A percentile compares a stretch with the other conserved stretches of the same genome.
Conservation (phyloP, 1,139 yeast species). For the Geotrichum fermentans region DNA sequence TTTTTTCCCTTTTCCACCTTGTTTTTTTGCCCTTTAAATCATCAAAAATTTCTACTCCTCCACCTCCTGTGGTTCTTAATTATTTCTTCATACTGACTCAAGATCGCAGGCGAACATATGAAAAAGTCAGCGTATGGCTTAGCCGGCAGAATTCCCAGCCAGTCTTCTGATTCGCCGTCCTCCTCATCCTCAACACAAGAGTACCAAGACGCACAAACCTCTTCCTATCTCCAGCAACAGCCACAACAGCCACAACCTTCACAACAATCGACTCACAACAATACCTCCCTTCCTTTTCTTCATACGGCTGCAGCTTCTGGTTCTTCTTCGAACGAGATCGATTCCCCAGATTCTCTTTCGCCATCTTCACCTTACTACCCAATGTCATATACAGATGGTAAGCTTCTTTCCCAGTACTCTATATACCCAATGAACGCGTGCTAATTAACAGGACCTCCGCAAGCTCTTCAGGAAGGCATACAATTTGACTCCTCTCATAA, state of each 20-base stretch:
- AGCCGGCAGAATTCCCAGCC: conserved; percentile 4
- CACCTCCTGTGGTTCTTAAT: neutral
- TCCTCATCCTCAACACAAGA: too few species aligned
- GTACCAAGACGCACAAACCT: too few species aligned
- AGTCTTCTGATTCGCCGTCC: too few species aligned
- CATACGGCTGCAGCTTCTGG: neutral
- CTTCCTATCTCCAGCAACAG: too few species aligned
- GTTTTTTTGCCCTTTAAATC: too few species aligned
- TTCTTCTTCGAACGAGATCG: neutral
- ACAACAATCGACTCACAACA: neutral
- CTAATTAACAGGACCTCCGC: neutral
- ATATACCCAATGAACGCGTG: neutral
- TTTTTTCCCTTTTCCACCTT: neutral
- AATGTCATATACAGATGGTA: conserved; percentile 1
- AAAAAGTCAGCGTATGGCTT: conserved; percentile 8
- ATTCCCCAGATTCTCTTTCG: neutral
- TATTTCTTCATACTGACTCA: neutral
- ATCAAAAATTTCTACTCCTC: neutral
- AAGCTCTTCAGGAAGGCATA: conserved; percentile 21
- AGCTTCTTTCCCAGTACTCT: neutral
- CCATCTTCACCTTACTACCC: conserved; percentile 3
- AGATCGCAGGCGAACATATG: conserved; percentile 5
- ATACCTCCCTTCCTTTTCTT: neutral
- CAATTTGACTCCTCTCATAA: conserved; percentile 14
- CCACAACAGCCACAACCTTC: neutral